phyloP scores from a whole-genome alignment of 164 flowering plant species.

The Magnolia sinica region DNA sequence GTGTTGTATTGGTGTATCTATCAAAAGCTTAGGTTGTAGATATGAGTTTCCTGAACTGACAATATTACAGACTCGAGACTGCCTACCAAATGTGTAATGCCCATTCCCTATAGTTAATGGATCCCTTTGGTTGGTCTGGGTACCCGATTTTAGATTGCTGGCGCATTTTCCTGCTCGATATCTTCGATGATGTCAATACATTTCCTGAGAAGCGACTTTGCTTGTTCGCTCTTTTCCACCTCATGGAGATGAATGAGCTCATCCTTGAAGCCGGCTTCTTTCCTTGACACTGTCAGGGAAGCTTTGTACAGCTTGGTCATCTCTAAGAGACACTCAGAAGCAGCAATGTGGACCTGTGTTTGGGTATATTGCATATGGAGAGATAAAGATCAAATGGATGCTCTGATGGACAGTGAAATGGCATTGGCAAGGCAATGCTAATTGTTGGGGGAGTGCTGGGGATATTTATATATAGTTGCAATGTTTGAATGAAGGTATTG shows the following conservation, averaged over 20 bases:
- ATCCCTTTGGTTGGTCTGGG: neutral
- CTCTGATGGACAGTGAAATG: neutral
- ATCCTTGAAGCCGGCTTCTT: constrained; percentile 35
- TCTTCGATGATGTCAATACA: constrained; percentile 49
- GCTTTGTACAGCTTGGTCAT: constrained; percentile 33
- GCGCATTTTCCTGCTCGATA: constrained; percentile 12
- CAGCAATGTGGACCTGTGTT: constrained; percentile 72
- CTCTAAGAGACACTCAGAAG: constrained; percentile 82
- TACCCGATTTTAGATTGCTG: constrained; percentile 1
- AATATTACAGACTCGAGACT: neutral
- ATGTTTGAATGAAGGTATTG: neutral
- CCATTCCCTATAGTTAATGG: neutral
- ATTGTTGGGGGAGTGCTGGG: neutral
- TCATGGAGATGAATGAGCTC: constrained; percentile 60
- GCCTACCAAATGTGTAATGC: neutral
- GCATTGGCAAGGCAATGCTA: neutral
- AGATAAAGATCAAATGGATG: neutral
- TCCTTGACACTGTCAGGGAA: constrained; percentile 17
- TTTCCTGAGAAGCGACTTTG: constrained; percentile 57
- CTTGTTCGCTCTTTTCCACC: constrained; percentile 73
- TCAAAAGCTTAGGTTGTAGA: neutral
- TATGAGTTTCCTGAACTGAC: neutral
- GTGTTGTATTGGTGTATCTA: neutral
- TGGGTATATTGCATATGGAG: neutral
- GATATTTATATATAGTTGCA: neutral